These are phyloP conservation scores for Euphorbia lathyris DNA, from an alignment of 345 rosid species.

Conservation along the genomic window DNA sequence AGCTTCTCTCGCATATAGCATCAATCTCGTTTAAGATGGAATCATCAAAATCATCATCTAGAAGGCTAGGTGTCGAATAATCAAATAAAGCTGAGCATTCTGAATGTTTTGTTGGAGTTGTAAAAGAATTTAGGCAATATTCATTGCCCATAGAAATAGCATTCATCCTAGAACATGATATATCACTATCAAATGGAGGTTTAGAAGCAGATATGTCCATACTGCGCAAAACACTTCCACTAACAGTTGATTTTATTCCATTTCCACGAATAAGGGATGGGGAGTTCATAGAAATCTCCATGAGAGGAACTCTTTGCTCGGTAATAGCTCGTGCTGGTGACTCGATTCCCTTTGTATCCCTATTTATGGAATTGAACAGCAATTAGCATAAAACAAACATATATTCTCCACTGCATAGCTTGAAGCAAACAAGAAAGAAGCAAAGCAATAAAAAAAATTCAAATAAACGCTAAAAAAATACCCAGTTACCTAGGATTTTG, in stretches of 20 bases:
- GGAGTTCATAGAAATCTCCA: conserved; percentile 43
- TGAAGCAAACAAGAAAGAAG: neutral
- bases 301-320: conserved; percentile 53
- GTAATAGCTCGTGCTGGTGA: conserved; percentile 16
- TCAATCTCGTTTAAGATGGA: conserved; percentile 67
- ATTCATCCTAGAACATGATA: conserved; percentile 12
- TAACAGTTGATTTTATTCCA: conserved; percentile 11
- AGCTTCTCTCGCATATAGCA: conserved; percentile 49
- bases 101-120: conserved; percentile 40
- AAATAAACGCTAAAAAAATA: neutral
- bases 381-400: neutral
- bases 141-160: conserved; percentile 15
- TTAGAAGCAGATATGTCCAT: conserved; percentile 2
- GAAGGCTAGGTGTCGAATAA: conserved; percentile 38
- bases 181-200: conserved; percentile 15
- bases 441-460: neutral
- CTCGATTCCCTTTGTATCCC: conserved; percentile 27
- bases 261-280: conserved; percentile 24
- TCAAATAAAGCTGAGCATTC: conserved; percentile 31
- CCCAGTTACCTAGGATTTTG: neutral
- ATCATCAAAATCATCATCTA: conserved; percentile 75
- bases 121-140: conserved; percentile 30
- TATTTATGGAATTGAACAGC: conserved; percentile 23
- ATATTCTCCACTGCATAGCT: neutral
- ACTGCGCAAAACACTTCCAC: conserved; percentile 18